These are phyloP conservation scores for Fusarium cyanostomum DNA, from an alignment of 2,329 filamentous ascomycete species.

Conservation along the genomic window DNA sequence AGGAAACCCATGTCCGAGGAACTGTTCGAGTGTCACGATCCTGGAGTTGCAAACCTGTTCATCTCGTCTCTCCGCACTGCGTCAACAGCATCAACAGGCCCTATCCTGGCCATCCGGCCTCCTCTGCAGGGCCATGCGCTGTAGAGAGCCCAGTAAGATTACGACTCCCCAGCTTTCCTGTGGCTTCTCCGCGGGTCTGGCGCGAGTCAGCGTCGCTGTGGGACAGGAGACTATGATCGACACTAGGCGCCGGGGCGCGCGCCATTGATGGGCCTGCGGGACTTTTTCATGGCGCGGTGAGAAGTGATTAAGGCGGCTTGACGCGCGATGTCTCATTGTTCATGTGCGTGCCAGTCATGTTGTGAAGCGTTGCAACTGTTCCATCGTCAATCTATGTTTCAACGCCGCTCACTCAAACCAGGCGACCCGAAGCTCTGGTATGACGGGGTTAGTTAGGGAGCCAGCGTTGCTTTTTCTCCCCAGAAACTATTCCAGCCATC, in stretches of 20 bases:
- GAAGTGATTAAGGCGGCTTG: neutral
- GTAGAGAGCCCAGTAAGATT: neutral
- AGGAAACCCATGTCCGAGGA: slow-evolving; percentile 2
- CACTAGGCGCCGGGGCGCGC: neutral
- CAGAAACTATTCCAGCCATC: neutral
- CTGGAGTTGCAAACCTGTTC: slow-evolving; percentile 4
- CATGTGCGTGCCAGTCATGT: neutral
- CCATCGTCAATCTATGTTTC: neutral
- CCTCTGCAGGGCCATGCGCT: neutral
- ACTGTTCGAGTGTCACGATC: neutral
- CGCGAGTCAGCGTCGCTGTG: slow-evolving; percentile 4
- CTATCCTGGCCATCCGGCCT: neutral
- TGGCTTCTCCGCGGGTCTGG: neutral
- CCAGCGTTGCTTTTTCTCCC: slow-evolving; percentile 1
- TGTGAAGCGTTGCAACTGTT: neutral
- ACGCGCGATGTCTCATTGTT: too few species aligned
- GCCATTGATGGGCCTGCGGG: neutral
- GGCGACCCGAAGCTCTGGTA: neutral
- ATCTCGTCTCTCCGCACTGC: slow-evolving; percentile 3
- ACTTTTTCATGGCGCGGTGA: neutral
- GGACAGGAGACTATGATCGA: neutral
- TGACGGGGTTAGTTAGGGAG: neutral
- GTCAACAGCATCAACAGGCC: neutral
- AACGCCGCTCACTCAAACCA: neutral
- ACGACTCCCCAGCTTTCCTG: neutral